Base-by-base conservation (phyloP, 768 basidiomycete genomes). In the Panellus pusillus region DNA sequence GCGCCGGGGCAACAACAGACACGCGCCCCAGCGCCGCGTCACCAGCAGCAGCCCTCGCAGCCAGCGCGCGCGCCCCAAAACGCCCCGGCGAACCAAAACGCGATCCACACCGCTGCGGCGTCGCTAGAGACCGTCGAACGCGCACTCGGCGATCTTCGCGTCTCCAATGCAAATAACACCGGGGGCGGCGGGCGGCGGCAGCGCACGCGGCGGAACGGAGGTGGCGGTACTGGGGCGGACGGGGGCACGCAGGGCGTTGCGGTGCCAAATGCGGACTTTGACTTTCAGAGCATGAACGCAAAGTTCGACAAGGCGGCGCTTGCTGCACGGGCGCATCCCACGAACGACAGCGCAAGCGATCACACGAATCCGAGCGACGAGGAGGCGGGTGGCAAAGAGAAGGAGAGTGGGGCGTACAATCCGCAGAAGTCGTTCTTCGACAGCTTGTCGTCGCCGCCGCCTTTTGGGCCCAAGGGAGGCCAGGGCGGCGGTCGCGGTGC, bases 391-490 rank as follows among this genome's bases (percentile, higher is more conserved):
- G 68, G 68, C 27, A 72, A 67, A 45, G 68, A 70, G 44, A 74
- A 76, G 24, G 67, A 77, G 42, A 60, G 65, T 1, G 62, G 64
- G 2, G 88, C 89, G 41, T 92, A 92, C 65, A 86, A 93, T 67
- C 89, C 87, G 4, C 70, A 80, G 61, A 83, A 77, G 61, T 91
- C 89, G 4, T 93, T 93, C 77, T 93, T 93, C 60, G 91, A 93
- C 68, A 82, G 86, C 12, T 66, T 82, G 44, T 76, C 78, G 13
- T 77, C 78, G 15, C 72, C 74, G 61, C 50, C 61, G 47, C 48
- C 53, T 24, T 51, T 55, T 20, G 50, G 65, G 17, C 44, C 60
- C 52, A 62, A 32, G 15, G 53, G 51, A 62, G 61, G 6, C 64
- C 55, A 55, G 35, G 50, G 57, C 35, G 57, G 65, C 24, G 66